These are phyloP conservation scores for Cryptosporidium felis DNA, from an alignment of 169 alveolate species.

Conservation along the genomic window DNA sequence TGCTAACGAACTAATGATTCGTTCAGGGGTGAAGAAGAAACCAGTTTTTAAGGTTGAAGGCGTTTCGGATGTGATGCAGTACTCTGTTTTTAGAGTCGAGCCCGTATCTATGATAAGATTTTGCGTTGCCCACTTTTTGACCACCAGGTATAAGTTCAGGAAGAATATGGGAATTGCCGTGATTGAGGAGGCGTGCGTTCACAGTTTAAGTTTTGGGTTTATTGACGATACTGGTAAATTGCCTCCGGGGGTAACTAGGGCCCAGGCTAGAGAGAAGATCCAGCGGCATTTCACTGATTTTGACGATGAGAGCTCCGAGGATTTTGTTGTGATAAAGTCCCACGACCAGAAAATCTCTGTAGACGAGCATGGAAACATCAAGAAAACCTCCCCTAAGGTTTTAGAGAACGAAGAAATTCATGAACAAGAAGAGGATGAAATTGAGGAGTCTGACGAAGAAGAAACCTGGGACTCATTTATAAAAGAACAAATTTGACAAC, in stretches of 20 bases:
- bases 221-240: conserved; percentile 51
- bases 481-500: background rate
- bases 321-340: conserved; percentile 18
- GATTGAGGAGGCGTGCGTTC: conserved; percentile 71
- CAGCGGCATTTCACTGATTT: conserved; percentile 24
- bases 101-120: conserved; percentile 65
- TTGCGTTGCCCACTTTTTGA: conserved; percentile 45
- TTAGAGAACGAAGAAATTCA: conserved; percentile 4
- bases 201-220: conserved; percentile 65
- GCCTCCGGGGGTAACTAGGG: conserved; percentile 12
- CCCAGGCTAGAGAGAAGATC: conserved; percentile 50
- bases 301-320: background rate
- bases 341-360: conserved; percentile 1
- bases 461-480: background rate
- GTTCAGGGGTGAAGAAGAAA: conserved; percentile 54
- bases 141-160: conserved; percentile 31
- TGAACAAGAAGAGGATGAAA: conserved; percentile 13
- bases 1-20: conserved; percentile 43
- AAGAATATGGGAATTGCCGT: conserved; percentile 58
- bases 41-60: conserved; percentile 16
- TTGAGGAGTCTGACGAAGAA: background rate
- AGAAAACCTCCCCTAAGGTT: background rate
- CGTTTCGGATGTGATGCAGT: conserved; percentile 59
- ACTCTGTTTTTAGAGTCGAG: conserved; percentile 51
- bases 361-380: conserved; percentile 35